Base-by-base conservation (phyloP, 345 rosid genomes). In the Isatis tinctoria region DNA sequence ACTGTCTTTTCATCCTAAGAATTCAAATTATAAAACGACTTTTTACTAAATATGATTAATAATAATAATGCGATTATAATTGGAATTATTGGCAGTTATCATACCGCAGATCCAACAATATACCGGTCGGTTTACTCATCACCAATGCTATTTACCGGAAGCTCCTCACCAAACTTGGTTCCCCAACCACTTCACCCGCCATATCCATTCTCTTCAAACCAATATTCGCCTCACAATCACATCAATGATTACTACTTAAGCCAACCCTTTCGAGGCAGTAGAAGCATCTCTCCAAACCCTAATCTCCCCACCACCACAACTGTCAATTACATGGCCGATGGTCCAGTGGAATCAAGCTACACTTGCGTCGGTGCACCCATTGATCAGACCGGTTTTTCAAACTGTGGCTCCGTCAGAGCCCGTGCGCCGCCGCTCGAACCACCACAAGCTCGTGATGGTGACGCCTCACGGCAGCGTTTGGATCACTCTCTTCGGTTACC, bases 301-400 rank as follows among this genome's bases (percentile, higher is more conserved):
- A 79, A 39, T 82, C 80, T 67, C 40, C 74, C 66, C 9, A 52
- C 69, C 41, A 62, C 72, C 1, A 84, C 74, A 33, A 81, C 81
- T 53, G 78, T 83, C 72, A 69, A 78, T 33, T 70, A 73, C 54
- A 73, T 78, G 78, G 30, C 78, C 11, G 69, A 67, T 30, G 69
- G 60, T 51, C 77, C 83, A 14, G 49, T 66, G 12, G 79, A 73
- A 3, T 40, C 83, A 18, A 78, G 54, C 77, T 87, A 89, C 81
- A 80, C 96, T 24, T 92, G 96, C 87, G 79, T 90, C 56, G 96
- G 97, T 56, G 94, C 90, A 22, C 96, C 93, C 27, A 80, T 85
- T 12, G 86, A 82, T 40, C 87, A 70, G 58, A 59, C 72, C 9
- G 82, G 84, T 18, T 78, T 80, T 48, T 73, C 82, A 3, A 73